A percentile compares a stretch with the other conserved stretches of the same genome.
phyloP scores from a whole-genome alignment of 2,329 filamentous ascomycete species.

The Fusarium vanettenii region DNA sequence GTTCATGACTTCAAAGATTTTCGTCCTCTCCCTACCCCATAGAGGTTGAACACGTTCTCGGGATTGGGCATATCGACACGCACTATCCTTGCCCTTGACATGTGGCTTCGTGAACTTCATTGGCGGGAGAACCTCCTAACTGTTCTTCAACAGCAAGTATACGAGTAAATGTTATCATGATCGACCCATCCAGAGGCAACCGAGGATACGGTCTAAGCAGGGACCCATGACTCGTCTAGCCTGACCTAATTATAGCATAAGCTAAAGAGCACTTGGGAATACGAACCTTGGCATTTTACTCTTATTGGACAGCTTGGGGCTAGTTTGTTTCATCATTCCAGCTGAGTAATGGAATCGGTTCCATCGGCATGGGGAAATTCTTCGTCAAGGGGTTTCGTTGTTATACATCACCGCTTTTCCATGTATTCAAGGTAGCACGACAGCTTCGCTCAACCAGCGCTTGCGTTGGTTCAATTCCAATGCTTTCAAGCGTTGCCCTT shows the following conservation, averaged over 20 bases:
- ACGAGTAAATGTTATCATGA: background rate
- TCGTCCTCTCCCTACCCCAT: background rate
- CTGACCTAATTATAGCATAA: background rate
- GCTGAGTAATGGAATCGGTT: background rate
- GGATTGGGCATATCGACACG: background rate
- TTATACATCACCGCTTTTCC: background rate
- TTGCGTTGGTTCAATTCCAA: background rate
- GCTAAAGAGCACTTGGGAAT: background rate
- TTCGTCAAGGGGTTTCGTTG: background rate
- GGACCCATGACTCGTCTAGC: background rate
- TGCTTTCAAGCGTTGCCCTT: conserved; percentile 9
- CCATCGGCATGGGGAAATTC: background rate
- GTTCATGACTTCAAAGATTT: background rate
- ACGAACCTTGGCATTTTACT: background rate
- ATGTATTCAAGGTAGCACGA: background rate
- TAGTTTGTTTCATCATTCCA: background rate
- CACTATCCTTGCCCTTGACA: background rate
- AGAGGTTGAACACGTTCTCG: background rate
- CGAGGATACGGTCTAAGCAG: background rate
- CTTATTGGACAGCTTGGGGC: background rate
- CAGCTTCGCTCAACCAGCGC: background rate
- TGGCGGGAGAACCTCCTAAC: background rate
- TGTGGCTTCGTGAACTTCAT: background rate
- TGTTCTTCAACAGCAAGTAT: background rate
- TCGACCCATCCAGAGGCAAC: background rate